Base-by-base conservation (phyloP, 2,329 filamentous ascomycete species). In the Fusarium irregulare region DNA sequence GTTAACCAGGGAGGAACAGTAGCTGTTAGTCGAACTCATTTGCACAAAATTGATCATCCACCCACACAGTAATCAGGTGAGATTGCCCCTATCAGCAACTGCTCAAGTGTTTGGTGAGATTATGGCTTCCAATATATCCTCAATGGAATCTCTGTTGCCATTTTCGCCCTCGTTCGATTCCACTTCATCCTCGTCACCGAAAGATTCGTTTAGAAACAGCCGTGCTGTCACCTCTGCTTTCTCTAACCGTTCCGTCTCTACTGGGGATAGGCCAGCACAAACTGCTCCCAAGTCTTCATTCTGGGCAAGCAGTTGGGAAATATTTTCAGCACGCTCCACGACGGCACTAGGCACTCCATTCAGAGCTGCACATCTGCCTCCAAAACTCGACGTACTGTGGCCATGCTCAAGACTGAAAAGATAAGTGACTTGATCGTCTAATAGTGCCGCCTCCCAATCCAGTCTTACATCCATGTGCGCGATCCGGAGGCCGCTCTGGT, bases 301-400 rank as follows among this genome's bases (percentile, higher is more conserved):
- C 53, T 85, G 87, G 18, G 88, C 87, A 34, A 91, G 83, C 18
- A 96, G 82, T 9, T 88, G 78, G 23, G 91, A 88, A 37, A 99
- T 85, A 10, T 90, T 86, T 68, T 93, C 91, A 0, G 95, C 94
- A 58, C 94, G 88, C 18, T 91, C 82, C 9, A 98, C 86, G 12
- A 98, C 87, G 7, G 86, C 84, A 20, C 81, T 76, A 30, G 93
- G 90, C 16, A 99, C 89, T 2, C 94, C 94, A 74, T 97, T 98
- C 78, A 97, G 87, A 6, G 90, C 89, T 28, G 96, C 96, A 76
- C 96, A 98, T 79, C 88, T 87, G 28, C 90, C 92, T 1, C 96
- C 96, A 75, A 97, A 97, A 76, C 94, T 98, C 16, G 92, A 91
- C 10, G 84, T 88, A 72, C 91, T 95, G 59, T 90, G 86, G 1